Base-by-base conservation (phyloP, 2,329 filamentous ascomycete genomes). In the Fusarium sp. region DNA sequence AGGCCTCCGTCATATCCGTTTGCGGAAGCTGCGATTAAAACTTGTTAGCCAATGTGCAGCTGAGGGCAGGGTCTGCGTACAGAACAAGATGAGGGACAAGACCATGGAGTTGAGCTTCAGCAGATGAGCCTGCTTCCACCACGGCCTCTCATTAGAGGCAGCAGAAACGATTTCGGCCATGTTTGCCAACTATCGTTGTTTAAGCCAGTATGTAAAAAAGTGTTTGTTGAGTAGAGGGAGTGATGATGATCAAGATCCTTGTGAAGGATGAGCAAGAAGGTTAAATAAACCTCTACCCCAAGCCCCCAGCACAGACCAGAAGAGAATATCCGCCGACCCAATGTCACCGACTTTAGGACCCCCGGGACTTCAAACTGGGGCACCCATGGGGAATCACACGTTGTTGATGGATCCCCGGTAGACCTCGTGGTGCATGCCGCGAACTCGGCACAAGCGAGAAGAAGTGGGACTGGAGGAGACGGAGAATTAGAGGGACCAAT, bases 41-140 rank as follows among this genome's bases (percentile, higher is more conserved):
- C 10, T 8, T 38, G 33, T 16, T 36, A 22, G 40, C 7, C 17
- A 11, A 36, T 20, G 42, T 33, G n/a, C 38, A 12, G 14, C 1
- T 35, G 31, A 12, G 36, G 11, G 33, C 10, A 29, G 7, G 51
- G 20, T 38, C 22, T 27, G 14, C 69, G 56, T 67, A 69, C 72
- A 71, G 51, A 73, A 71, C 9, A 74, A 42, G 11, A 67, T 49
- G 16, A 73, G 64, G n/a, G 67, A 71, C 2, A 73, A 7, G 35
- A 73, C 59, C 9, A 73, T 71, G 53, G 61, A 71, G 65, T 74
- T 74, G 6, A 74, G 67, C 62, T 72, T 71, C 35, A 66, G 22
- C 12, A 74, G 40, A 36, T 74, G 58, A 6, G 35, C 22, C 4
- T 67, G 55, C 53, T 71, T 71, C 42, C 66, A 74, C 72, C 72